These are phyloP conservation scores for Rhizophlyctis rosea DNA, from an alignment of 192 early-diverging fungal species.

Conservation along the genomic window DNA sequence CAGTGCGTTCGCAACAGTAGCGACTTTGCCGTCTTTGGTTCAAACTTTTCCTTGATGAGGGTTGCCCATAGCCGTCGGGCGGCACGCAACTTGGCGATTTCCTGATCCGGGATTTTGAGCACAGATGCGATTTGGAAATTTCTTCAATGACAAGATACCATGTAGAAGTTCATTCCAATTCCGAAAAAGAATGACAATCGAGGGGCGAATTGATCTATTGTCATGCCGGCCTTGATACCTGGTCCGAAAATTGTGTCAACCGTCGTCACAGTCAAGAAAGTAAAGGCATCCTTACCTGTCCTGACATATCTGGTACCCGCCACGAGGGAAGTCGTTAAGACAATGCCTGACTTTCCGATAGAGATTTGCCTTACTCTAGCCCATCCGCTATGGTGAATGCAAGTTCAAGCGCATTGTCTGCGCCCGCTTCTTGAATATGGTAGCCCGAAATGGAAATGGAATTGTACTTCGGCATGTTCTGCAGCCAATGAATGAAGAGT, in stretches of 20 bases:
- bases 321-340: background rate
- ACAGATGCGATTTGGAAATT: conserved; percentile 84
- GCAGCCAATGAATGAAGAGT: too few relatives aligned
- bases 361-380: conserved; percentile 61
- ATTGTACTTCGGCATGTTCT: conserved; percentile 92
- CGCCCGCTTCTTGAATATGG: conserved; percentile 91
- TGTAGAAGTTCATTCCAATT: conserved; percentile 93
- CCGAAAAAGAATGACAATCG: conserved; percentile 91
- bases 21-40: conserved; percentile 75
- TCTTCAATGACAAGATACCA: conserved; percentile 59
- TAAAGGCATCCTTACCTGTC: conserved; percentile 26
- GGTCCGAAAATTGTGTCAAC: background rate
- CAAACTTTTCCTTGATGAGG: conserved; percentile 77
- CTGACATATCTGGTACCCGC: conserved; percentile 17
- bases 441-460: conserved; percentile 95
- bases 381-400: conserved; percentile 93
- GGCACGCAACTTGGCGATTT: conserved; percentile 87
- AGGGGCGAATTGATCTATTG: conserved; percentile 83
- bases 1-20: conserved; percentile 84
- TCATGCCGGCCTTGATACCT: conserved; percentile 75
- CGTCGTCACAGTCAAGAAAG: background rate
- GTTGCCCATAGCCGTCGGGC: conserved; percentile 81
- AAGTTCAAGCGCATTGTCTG: conserved; percentile 81
- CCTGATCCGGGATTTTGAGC: conserved; percentile 41
- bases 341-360: background rate